Conservation (phyloP, 495 filamentous ascomycete species). For the Poronia punctata region DNA sequence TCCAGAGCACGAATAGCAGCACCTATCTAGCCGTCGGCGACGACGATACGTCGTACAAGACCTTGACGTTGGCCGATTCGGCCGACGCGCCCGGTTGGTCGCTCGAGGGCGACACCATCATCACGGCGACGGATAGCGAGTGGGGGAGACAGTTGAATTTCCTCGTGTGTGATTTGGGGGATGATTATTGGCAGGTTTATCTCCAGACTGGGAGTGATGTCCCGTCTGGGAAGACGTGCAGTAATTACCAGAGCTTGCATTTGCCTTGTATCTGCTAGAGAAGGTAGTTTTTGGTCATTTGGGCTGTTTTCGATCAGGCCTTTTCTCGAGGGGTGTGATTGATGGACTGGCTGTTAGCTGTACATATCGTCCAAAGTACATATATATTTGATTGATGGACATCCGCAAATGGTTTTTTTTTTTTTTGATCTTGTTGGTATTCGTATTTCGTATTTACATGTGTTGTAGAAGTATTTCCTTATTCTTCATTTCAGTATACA, state of each 20-base stretch:
- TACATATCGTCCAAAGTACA: neutral
- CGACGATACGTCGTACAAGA: slow-evolving; percentile 41
- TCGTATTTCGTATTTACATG: slow-evolving; percentile 5
- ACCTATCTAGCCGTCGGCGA: slow-evolving; percentile 39
- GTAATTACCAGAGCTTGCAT: slow-evolving; percentile 47
- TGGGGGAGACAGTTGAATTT: slow-evolving; percentile 48
- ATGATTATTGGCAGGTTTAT: slow-evolving; percentile 41
- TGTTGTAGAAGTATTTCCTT: no score
- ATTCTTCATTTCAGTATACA: slow-evolving; percentile 3
- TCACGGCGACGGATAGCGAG: slow-evolving; percentile 35
- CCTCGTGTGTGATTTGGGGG: slow-evolving; percentile 35
- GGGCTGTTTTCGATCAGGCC: no score
- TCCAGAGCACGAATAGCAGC: slow-evolving; percentile 39
- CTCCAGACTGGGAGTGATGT: slow-evolving; percentile 43
- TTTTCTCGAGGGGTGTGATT: neutral
- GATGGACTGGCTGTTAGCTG: neutral
- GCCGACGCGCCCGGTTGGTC: slow-evolving; percentile 38
- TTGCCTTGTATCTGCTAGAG: slow-evolving; percentile 41
- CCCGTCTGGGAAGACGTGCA: slow-evolving; percentile 39
- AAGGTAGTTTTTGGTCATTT: no score
- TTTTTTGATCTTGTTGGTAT: no score
- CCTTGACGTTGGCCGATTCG: slow-evolving; percentile 32
- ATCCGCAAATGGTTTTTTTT: no score
- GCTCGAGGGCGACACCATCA: slow-evolving; percentile 48
- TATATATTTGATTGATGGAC: slow-evolving; percentile 4